phyloP scores from a whole-genome alignment of 2,329 filamentous ascomycete genomes.

The Aureobasidium sp. region DNA sequence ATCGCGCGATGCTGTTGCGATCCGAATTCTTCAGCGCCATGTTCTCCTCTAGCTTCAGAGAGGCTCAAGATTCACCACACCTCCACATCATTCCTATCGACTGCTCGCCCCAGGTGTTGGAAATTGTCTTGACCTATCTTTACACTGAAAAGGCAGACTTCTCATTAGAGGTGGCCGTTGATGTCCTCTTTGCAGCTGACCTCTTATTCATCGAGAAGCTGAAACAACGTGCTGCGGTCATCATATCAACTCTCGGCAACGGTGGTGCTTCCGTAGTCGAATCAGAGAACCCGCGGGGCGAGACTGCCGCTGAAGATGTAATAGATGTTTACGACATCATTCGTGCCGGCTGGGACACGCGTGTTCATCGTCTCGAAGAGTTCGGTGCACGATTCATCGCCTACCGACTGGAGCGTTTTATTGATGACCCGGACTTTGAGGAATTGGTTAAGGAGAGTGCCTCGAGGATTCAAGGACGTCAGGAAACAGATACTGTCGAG shows the following conservation, averaged over 20 bases:
- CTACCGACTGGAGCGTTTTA: constrained; percentile 77
- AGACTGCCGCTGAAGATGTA: constrained; percentile 43
- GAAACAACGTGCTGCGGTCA: constrained; percentile 77
- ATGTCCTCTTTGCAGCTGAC: constrained; percentile 83
- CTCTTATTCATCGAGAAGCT: constrained; percentile 88
- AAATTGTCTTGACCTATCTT: constrained; percentile 75
- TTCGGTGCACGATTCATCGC: constrained; percentile 89
- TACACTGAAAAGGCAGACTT: constrained; percentile 84
- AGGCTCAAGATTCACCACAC: constrained; percentile 65
- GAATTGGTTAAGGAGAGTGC: constrained; percentile 81
- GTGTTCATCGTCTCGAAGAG: constrained; percentile 81
- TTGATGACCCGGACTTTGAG: constrained; percentile 79
- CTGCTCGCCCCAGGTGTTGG: constrained; percentile 71
- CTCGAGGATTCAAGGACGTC: constrained; percentile 60
- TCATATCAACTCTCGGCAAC: constrained; percentile 84
- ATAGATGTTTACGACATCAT: constrained; percentile 93
- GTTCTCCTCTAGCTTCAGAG: constrained; percentile 81
- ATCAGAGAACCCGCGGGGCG: constrained; percentile 36
- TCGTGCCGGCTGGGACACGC: constrained; percentile 81
- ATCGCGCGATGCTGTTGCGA: constrained; percentile 86
- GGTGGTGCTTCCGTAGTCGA: constrained; percentile 46
- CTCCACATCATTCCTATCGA: constrained; percentile 76
- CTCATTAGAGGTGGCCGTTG: constrained; percentile 71
- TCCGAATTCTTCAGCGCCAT: constrained; percentile 89
- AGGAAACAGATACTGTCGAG: constrained; percentile 95